Conservation (phyloP, 2,329 filamentous ascomycete genomes). For the Penicillium sp. region DNA sequence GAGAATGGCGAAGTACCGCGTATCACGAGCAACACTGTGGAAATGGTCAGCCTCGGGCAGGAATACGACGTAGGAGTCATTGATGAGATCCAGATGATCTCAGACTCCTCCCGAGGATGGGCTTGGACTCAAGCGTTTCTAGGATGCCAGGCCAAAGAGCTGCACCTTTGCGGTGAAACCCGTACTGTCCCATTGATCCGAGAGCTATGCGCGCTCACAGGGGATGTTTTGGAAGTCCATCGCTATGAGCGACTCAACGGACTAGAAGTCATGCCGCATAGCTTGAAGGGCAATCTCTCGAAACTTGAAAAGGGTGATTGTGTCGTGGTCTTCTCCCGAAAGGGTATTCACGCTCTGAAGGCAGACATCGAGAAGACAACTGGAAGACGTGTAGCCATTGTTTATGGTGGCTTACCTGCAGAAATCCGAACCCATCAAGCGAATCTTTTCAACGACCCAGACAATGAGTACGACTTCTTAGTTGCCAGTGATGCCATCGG, state of each 20-base stretch:
- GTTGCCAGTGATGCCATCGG: constrained; percentile 95
- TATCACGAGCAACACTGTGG: constrained; percentile 87
- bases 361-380: constrained; percentile 73
- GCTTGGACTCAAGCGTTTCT: constrained; percentile 92
- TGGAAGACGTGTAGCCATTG: constrained; percentile 79
- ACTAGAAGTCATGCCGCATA: constrained; percentile 64
- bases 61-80: constrained; percentile 87
- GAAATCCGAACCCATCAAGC: constrained; percentile 93
- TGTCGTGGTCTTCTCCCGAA: constrained; percentile 80
- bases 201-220: constrained; percentile 73
- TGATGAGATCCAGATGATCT: constrained; percentile 98
- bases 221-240: constrained; percentile 81
- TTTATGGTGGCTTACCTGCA: constrained; percentile 88
- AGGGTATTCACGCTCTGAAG: constrained; percentile 80
- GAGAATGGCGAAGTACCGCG: constrained; percentile 52
- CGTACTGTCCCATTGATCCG: constrained; percentile 77
- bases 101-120: constrained; percentile 76
- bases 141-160: constrained; percentile 80
- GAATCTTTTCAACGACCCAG: constrained; percentile 86
- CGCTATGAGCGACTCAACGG: constrained; percentile 81
- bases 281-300: constrained; percentile 64
- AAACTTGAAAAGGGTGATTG: constrained; percentile 86
- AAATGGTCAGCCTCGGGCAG: constrained; percentile 70
- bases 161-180: constrained; percentile 92
- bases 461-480: constrained; percentile 93